These are phyloP conservation scores for Carex kokanica DNA, from an alignment of 176 grass and related monocot species.

Conservation along the genomic window DNA sequence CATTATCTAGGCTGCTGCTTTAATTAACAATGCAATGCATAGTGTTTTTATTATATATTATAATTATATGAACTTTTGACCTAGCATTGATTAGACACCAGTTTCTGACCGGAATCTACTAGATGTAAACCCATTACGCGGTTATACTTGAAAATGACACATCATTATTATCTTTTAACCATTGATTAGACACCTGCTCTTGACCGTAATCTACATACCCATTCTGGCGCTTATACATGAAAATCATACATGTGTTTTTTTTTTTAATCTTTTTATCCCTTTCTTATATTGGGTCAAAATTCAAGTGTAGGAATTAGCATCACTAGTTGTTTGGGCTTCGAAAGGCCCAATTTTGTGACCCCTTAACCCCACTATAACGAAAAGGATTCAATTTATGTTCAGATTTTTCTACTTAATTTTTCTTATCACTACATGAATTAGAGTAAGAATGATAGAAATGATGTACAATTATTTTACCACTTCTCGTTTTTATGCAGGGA, in stretches of 20 bases:
- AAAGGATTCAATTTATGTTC: background rate
- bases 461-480: background rate
- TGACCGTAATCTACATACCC: too few relatives aligned
- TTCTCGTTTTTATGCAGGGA: conserved; percentile 41
- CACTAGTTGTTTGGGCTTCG: background rate
- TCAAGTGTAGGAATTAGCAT: background rate
- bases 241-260: too few relatives aligned
- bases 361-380: background rate
- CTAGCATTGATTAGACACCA: background rate
- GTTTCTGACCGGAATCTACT: background rate
- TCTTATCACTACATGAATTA: background rate
- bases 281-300: background rate
- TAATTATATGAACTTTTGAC: background rate
- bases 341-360: background rate
- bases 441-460: too few relatives aligned
- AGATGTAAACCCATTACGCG: background rate
- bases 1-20: background rate
- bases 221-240: too few relatives aligned
- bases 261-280: too few relatives aligned
- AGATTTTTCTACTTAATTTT: background rate
- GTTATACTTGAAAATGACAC: background rate
- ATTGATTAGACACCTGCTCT: too few relatives aligned
- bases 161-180: background rate
- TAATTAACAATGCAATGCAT: background rate
- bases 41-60: background rate